A percentile compares a stretch with the other conserved stretches of the same genome.
These are phyloP conservation scores for Apophysomyces ossiformis DNA, from an alignment of 371 early-diverging fungal genomes.

Conservation along the genomic window DNA sequence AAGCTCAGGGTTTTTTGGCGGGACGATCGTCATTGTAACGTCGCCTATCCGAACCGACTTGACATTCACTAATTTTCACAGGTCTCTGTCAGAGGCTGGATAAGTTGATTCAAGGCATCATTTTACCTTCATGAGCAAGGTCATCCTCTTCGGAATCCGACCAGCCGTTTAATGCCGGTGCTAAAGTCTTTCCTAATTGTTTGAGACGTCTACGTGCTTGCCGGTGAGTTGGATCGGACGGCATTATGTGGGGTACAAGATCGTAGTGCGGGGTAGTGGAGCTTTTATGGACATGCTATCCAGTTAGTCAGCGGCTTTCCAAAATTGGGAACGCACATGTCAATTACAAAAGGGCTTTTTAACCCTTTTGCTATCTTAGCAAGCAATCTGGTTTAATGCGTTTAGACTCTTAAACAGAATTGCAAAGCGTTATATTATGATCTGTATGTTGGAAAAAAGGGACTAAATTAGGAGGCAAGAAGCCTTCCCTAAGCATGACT, in stretches of 20 bases:
- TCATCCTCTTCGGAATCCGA: slow-evolving; percentile 59
- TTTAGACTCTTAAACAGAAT: too few relatives aligned
- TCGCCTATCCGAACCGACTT: slow-evolving; percentile 66
- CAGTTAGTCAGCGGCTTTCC: slow-evolving; percentile 16
- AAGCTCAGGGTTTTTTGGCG: slow-evolving; percentile 62
- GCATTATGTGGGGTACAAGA: slow-evolving; percentile 23
- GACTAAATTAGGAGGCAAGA: too few relatives aligned
- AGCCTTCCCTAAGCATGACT: too few relatives aligned
- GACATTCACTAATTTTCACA: slow-evolving; percentile 28
- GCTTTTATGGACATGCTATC: background rate
- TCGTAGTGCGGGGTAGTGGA: background rate
- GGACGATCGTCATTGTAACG: slow-evolving; percentile 61
- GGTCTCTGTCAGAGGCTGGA: background rate
- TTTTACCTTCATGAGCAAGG: slow-evolving; percentile 43
- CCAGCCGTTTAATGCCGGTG: slow-evolving; percentile 44
- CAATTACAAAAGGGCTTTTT: background rate
- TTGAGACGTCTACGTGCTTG: slow-evolving; percentile 50
- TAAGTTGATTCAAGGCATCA: background rate
- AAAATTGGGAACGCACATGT: background rate
- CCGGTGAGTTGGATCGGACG: slow-evolving; percentile 30
- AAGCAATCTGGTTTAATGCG: too few relatives aligned
- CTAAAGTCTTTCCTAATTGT: slow-evolving; percentile 48
- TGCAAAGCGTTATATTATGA: too few relatives aligned
- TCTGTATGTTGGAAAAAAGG: too few relatives aligned
- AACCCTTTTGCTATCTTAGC: too few relatives aligned